phyloP scores from a whole-genome alignment of 2,329 filamentous ascomycete species.

The Cercospora sojina region DNA sequence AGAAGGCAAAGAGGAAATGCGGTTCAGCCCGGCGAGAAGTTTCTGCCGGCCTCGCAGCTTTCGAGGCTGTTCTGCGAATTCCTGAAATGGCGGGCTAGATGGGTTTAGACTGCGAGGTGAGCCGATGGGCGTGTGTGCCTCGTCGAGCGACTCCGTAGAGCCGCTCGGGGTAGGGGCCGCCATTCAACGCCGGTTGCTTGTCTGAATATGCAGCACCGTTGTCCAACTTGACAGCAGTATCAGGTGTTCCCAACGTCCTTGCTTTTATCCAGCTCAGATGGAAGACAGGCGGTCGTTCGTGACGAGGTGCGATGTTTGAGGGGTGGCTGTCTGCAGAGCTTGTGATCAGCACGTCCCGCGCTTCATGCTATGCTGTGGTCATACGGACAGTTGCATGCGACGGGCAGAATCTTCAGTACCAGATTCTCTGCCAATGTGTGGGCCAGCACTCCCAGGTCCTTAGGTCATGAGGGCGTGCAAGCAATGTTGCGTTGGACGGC shows the following conservation, averaged over 20 bases:
- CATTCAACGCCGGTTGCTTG: background rate
- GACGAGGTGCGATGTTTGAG: background rate
- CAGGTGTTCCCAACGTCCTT: background rate
- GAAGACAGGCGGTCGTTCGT: background rate
- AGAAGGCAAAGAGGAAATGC: slow-evolving; percentile 78
- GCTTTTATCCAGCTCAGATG: slow-evolving; percentile 4
- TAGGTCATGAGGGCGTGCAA: slow-evolving; percentile 5
- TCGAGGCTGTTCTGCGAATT: slow-evolving; percentile 40
- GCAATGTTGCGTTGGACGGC: background rate
- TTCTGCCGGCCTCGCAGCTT: slow-evolving; percentile 69
- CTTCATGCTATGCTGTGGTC: background rate
- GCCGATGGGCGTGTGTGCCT: slow-evolving; percentile 18
- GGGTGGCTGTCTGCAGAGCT: slow-evolving; percentile 3
- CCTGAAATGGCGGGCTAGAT: slow-evolving; percentile 28
- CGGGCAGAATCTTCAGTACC: background rate
- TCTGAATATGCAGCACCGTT: background rate
- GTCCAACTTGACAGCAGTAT: background rate
- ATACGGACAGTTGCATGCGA: slow-evolving; percentile 11
- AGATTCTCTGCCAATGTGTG: background rate
- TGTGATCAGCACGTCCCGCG: slow-evolving; percentile 5
- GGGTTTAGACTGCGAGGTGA: slow-evolving; percentile 32
- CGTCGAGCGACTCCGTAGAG: slow-evolving; percentile 23
- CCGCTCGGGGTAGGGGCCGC: slow-evolving; percentile 21
- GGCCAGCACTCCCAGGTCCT: background rate
- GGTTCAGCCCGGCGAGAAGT: slow-evolving; percentile 71